These are phyloP conservation scores for Ajuga reptans DNA, from an alignment of 305 asterid genomes.

Conservation along the genomic window DNA sequence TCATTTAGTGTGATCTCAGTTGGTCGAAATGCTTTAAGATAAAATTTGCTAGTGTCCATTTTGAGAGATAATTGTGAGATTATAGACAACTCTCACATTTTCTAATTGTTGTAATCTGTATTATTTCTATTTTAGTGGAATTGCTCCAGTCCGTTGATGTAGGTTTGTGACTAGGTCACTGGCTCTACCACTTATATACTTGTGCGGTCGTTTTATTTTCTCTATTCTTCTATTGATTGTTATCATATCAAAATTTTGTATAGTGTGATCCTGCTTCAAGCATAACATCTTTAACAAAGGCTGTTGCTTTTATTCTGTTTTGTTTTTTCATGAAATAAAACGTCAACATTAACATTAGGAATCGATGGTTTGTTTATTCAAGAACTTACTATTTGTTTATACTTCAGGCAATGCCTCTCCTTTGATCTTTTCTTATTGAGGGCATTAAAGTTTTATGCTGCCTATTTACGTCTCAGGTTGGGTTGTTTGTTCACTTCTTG, in stretches of 20 bases:
- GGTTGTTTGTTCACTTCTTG: slow-evolving; percentile 88
- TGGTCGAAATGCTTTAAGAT: neutral
- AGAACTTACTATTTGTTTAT: neutral
- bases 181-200: neutral
- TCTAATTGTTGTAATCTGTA: no score
- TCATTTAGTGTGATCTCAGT: neutral
- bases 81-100: no score
- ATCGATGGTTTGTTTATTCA: neutral
- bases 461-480: slow-evolving; percentile 46
- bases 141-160: neutral
- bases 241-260: neutral
- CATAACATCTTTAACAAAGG: neutral
- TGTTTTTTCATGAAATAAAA: neutral
- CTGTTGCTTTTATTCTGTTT: neutral
- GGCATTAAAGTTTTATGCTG: slow-evolving; percentile 9
- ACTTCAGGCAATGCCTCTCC: neutral
- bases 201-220: neutral
- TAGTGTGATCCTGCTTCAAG: neutral
- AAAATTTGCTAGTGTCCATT: neutral
- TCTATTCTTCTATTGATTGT: neutral
- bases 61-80: neutral
- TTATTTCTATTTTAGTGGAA: neutral
- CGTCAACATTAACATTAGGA: neutral
- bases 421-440: neutral
- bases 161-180: neutral